These are phyloP conservation scores for Saxophila tyrrhenica DNA, from an alignment of 495 filamentous ascomycete species.

Conservation along the genomic window DNA sequence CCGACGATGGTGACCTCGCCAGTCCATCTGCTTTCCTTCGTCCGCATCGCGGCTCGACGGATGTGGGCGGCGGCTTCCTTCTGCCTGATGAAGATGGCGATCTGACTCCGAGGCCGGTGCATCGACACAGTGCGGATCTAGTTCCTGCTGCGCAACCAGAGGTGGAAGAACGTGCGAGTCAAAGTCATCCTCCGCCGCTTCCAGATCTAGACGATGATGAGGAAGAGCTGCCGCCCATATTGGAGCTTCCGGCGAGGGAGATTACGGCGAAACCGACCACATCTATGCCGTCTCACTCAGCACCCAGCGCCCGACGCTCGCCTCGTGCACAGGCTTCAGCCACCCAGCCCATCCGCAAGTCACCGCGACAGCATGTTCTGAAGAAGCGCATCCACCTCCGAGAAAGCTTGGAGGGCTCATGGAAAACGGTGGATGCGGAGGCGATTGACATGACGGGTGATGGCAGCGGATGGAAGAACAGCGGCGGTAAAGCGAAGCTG, in stretches of 20 bases:
- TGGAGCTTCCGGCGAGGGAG: too few species aligned
- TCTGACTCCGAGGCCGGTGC: not conserved
- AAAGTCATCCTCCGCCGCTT: too few species aligned
- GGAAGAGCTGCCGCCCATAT: too few species aligned
- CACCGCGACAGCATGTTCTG: slow-evolving; percentile 13
- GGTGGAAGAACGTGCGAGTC: not conserved
- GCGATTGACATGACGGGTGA: slow-evolving; percentile 24
- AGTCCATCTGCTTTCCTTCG: not conserved
- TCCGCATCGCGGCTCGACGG: not conserved
- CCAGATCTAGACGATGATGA: too few species aligned
- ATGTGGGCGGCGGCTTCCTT: not conserved
- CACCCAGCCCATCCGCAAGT: slow-evolving; percentile 7
- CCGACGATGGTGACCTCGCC: not conserved
- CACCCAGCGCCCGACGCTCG: not conserved
- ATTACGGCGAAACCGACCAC: not conserved
- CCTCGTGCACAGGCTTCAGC: not conserved
- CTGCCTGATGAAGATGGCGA: not conserved
- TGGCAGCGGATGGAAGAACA: slow-evolving; percentile 8
- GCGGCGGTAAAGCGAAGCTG: slow-evolving; percentile 1
- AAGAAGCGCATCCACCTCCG: slow-evolving; percentile 24
- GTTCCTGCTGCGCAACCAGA: not conserved
- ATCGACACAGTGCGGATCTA: not conserved
- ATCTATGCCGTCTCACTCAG: not conserved
- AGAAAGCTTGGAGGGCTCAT: slow-evolving; percentile 25
- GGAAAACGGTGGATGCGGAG: slow-evolving; percentile 24